These are phyloP conservation scores for Penicillium verhagenii DNA, from an alignment of 495 filamentous ascomycete species.

Conservation along the genomic window DNA sequence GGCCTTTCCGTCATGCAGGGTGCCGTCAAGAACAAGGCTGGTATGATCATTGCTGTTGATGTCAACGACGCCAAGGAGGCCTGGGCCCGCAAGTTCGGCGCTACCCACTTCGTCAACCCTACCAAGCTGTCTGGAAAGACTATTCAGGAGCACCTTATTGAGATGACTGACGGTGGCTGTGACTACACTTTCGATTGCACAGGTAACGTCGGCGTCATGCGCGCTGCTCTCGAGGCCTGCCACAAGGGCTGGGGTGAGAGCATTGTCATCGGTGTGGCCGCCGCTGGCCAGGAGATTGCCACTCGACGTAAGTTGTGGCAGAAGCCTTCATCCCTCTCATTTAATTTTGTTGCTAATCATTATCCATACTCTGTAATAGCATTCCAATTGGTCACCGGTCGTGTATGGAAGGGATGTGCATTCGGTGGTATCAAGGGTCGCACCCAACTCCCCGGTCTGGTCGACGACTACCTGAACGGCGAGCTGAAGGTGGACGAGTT, in stretches of 20 bases:
- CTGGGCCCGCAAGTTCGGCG: slow-evolving; percentile 92
- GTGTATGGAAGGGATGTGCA: slow-evolving; percentile 96
- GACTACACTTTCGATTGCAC: slow-evolving; percentile 99
- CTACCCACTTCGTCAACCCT: slow-evolving; percentile 96
- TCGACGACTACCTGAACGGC: slow-evolving; percentile 85
- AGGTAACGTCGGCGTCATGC: slow-evolving; percentile 94
- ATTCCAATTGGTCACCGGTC: slow-evolving; percentile 97
- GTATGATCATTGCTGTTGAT: slow-evolving; percentile 92
- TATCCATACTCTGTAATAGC: slow-evolving; percentile 57
- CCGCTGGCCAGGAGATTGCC: slow-evolving; percentile 94
- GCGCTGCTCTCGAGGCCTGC: slow-evolving; percentile 92
- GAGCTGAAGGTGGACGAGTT: slow-evolving; percentile 98
- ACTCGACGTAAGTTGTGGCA: slow-evolving; percentile 76
- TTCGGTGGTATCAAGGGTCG: slow-evolving; percentile 99
- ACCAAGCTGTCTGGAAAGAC: slow-evolving; percentile 71
- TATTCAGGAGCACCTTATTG: slow-evolving; percentile 86
- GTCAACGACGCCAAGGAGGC: slow-evolving; percentile 90
- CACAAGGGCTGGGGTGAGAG: slow-evolving; percentile 99
- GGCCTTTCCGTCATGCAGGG: slow-evolving; percentile 94
- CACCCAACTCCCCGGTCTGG: slow-evolving; percentile 82
- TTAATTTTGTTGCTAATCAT: not conserved
- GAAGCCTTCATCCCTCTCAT: not conserved
- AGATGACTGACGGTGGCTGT: slow-evolving; percentile 98
- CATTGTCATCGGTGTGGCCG: slow-evolving; percentile 96
- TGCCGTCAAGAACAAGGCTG: slow-evolving; percentile 81